These are phyloP conservation scores for Diphasiastrum complanatum DNA, from an alignment of 83 land plant genomes.

Conservation along the genomic window DNA sequence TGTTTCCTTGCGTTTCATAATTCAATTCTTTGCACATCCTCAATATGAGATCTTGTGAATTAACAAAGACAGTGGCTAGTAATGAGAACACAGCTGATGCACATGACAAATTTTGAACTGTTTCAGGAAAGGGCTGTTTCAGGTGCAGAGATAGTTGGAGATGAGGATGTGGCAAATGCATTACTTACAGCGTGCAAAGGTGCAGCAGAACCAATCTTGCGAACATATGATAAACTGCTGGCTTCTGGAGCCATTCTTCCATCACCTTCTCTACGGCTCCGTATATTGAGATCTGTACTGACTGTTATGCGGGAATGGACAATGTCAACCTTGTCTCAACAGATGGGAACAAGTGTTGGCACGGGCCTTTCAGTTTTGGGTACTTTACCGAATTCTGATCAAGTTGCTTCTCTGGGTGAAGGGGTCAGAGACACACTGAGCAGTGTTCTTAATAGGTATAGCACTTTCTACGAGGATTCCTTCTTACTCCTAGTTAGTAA, in stretches of 20 bases:
- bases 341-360: slow-evolving; percentile 51
- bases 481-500: neutral
- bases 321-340: slow-evolving; percentile 45
- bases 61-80: no score
- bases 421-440: slow-evolving; percentile 76
- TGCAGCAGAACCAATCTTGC: slow-evolving; percentile 74
- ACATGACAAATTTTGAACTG: no score
- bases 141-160: slow-evolving; percentile 70
- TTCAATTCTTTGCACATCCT: no score
- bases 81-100: no score
- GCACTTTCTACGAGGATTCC: neutral
- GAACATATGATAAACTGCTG: slow-evolving; percentile 72
- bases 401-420: slow-evolving; percentile 41
- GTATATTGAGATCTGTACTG: slow-evolving; percentile 80
- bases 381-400: slow-evolving; percentile 42
- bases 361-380: slow-evolving; percentile 50
- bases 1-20: no score
- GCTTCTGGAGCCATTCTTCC: slow-evolving; percentile 71
- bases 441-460: slow-evolving; percentile 69
- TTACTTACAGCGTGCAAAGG: slow-evolving; percentile 80
- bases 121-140: slow-evolving; percentile 59
- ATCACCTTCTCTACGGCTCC: slow-evolving; percentile 57
- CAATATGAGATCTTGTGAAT: no score
- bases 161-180: slow-evolving; percentile 90
- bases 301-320: slow-evolving; percentile 90